phyloP scores from a whole-genome alignment of 1,284 basidiomycete genomes.

The Heterobasidion occidentale region DNA sequence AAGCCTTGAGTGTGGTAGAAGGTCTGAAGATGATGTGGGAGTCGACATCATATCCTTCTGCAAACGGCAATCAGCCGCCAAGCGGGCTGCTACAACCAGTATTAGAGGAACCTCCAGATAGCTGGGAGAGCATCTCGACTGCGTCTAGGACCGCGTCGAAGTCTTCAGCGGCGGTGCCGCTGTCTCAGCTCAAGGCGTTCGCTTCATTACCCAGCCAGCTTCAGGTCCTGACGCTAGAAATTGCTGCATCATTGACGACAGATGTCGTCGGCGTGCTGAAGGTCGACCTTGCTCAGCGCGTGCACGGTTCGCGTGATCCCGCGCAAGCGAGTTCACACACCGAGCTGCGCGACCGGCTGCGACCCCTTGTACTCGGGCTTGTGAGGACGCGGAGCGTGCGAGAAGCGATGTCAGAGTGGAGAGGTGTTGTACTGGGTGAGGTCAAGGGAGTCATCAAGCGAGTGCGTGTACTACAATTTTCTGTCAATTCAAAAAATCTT shows the following conservation, averaged over 20 bases:
- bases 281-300: slow-evolving; percentile 55
- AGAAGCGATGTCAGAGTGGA: slow-evolving; percentile 67
- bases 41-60: slow-evolving; percentile 6
- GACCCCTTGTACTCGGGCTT: slow-evolving; percentile 71
- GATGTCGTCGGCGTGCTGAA: slow-evolving; percentile 71
- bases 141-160: slow-evolving; percentile 3
- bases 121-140: slow-evolving; percentile 3
- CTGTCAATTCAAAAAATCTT: neutral
- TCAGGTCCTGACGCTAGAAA: slow-evolving; percentile 57
- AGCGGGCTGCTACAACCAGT: slow-evolving; percentile 19
- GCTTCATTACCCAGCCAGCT: slow-evolving; percentile 64
- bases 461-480: slow-evolving; percentile 28
- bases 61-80: neutral
- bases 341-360: slow-evolving; percentile 51
- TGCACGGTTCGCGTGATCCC: slow-evolving; percentile 19
- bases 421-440: slow-evolving; percentile 65
- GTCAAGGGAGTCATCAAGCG: slow-evolving; percentile 55
- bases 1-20: slow-evolving; percentile 73
- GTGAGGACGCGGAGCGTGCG: slow-evolving; percentile 69
- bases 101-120: slow-evolving; percentile 24
- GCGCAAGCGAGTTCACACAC: slow-evolving; percentile 23
- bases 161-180: slow-evolving; percentile 27
- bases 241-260: slow-evolving; percentile 69
- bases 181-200: slow-evolving; percentile 67
- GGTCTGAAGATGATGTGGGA: slow-evolving; percentile 68